Evolutionary conservation across 2,329 filamentous ascomycete genomes (phyloP).

Genomic region (Stylonectria norvegica): DNA sequence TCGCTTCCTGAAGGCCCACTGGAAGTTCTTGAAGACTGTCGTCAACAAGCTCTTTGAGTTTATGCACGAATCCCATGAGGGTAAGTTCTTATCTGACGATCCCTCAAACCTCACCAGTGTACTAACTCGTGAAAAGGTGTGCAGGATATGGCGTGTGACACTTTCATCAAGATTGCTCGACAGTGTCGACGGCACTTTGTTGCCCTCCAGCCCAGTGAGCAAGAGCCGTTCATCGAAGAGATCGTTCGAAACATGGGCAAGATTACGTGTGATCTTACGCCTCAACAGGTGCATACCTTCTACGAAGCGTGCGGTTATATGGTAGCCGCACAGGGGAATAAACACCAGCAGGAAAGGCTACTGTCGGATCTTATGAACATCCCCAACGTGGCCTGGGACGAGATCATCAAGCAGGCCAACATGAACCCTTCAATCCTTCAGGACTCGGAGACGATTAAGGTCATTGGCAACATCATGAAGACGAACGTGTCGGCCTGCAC

Average conservation of each 20-base stretch:
- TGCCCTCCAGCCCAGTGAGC: conserved; percentile 88
- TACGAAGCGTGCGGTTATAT: conserved; percentile 99
- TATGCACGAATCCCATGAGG: conserved; percentile 99
- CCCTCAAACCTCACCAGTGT: too few relatives aligned
- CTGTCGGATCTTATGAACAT: conserved; percentile 90
- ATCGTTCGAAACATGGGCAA: conserved; percentile 94
- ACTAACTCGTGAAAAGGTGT: conserved; percentile 58
- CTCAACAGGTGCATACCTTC: conserved; percentile 97
- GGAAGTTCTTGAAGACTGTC: conserved; percentile 99
- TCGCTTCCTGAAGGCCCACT: conserved; percentile 96
- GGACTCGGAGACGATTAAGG: conserved; percentile 92
- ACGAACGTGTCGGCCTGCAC: conserved; percentile 98
- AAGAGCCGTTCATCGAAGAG: conserved; percentile 96
- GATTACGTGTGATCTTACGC: conserved; percentile 91
- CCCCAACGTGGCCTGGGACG: conserved; percentile 92
- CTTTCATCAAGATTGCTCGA: conserved; percentile 98
- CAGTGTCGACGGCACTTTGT: conserved; percentile 98
- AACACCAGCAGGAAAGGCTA: conserved; percentile 86
- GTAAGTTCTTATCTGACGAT: conserved; percentile 44
- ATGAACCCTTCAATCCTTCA: conserved; percentile 82
- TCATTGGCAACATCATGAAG: conserved; percentile 99
- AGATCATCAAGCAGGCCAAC: conserved; percentile 86
- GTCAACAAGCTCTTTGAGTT: conserved; percentile 99
- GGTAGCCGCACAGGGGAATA: conserved; percentile 97
- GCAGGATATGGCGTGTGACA: conserved; percentile 99